Percentiles rank a stretch among this genome's conserved stretches.
phyloP scores from a whole-genome alignment of 2,329 filamentous ascomycete species.

The Bisporella sp. region DNA sequence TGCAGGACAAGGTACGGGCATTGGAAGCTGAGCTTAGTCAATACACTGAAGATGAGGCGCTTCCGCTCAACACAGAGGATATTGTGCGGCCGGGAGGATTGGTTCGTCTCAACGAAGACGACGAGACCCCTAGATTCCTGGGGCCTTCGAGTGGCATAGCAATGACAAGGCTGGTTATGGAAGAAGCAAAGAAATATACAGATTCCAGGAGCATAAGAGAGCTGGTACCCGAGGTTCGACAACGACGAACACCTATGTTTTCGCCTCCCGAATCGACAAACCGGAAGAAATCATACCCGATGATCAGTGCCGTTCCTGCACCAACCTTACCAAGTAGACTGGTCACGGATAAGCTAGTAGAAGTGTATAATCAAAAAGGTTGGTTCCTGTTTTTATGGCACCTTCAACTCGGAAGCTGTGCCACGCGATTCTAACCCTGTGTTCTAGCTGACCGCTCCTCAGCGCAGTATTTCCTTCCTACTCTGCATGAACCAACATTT shows the following conservation, averaged over 20 bases:
- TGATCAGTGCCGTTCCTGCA: constrained; percentile 80
- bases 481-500: constrained; percentile 78
- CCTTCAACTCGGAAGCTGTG: not conserved
- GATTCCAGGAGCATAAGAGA: constrained; percentile 88
- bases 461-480: constrained; percentile 86
- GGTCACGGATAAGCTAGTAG: constrained; percentile 71
- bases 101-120: constrained; percentile 75
- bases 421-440: not conserved
- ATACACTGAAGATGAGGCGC: constrained; percentile 69
- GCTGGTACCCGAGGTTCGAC: constrained; percentile 70
- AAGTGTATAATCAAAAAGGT: constrained; percentile 84
- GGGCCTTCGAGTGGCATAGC: constrained; percentile 93
- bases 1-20: constrained; percentile 78
- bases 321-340: constrained; percentile 65
- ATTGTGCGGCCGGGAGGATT: constrained; percentile 82
- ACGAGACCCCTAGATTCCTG: constrained; percentile 81
- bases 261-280: constrained; percentile 44
- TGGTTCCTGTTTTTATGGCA: constrained; percentile 19
- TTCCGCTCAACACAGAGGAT: constrained; percentile 68
- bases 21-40: constrained; percentile 76
- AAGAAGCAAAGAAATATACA: constrained; percentile 89
- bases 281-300: constrained; percentile 81
- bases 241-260: constrained; percentile 59
- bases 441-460: constrained; percentile 11
- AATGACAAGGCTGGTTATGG: constrained; percentile 92